These are phyloP conservation scores for Crucihimalaya himalaica DNA, from an alignment of 345 rosid species.

Conservation along the genomic window DNA sequence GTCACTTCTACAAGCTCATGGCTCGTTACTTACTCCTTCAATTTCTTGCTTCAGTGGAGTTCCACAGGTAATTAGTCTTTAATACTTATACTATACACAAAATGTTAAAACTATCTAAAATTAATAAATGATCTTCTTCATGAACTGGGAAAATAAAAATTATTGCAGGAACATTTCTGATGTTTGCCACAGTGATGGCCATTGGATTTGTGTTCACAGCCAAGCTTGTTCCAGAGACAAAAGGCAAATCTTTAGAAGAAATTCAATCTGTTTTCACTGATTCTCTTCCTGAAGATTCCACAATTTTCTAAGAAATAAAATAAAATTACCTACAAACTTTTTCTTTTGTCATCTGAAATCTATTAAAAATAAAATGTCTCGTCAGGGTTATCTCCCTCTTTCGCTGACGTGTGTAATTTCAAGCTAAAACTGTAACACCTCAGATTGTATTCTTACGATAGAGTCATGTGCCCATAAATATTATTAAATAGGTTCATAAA, in stretches of 20 bases:
- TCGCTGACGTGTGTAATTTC: too few relatives aligned
- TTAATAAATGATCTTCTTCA: neutral
- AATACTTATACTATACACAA: neutral
- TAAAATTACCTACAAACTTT: neutral
- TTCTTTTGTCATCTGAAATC: too few relatives aligned
- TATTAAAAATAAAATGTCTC: too few relatives aligned
- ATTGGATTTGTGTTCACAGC: slow-evolving; percentile 47
- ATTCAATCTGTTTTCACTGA: slow-evolving; percentile 41
- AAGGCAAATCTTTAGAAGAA: slow-evolving; percentile 58
- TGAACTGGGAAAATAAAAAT: slow-evolving; percentile 7
- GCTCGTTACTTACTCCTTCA: slow-evolving; percentile 52
- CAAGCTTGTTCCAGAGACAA: slow-evolving; percentile 57
- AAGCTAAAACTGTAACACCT: too few relatives aligned
- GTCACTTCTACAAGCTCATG: slow-evolving; percentile 51
- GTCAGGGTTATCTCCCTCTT: too few relatives aligned
- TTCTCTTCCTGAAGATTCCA: slow-evolving; percentile 15
- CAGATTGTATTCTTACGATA: too few relatives aligned
- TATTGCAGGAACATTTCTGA: slow-evolving; percentile 46
- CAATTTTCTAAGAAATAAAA: neutral
- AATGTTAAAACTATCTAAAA: neutral
- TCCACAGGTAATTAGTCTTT: slow-evolving; percentile 41
- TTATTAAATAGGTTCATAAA: too few relatives aligned
- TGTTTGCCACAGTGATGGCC: slow-evolving; percentile 38
- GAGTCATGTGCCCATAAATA: too few relatives aligned
- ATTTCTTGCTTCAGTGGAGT: slow-evolving; percentile 56